Conservation (phyloP, 768 basidiomycete genomes). For the Pholiota molesta region DNA sequence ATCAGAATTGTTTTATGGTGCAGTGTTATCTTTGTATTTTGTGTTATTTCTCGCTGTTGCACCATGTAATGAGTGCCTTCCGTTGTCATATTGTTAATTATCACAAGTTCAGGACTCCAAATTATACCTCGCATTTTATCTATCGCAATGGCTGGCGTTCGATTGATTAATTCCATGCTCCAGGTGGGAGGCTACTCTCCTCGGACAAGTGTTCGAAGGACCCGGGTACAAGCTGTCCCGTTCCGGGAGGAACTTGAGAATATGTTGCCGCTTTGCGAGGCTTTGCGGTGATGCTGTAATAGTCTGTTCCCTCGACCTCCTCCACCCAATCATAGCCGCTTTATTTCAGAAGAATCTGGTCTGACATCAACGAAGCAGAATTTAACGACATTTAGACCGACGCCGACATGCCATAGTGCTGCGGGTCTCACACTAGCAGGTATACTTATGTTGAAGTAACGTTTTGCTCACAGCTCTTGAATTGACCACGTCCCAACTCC, state of each 20-base stretch:
- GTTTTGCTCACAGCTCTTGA: not conserved
- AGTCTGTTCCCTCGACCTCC: not conserved
- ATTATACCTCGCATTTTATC: slow-evolving; percentile 3
- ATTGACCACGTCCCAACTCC: not conserved
- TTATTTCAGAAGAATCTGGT: slow-evolving; percentile 1
- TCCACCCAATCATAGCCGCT: slow-evolving; percentile 2
- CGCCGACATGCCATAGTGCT: slow-evolving; percentile 17
- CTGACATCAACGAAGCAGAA: slow-evolving; percentile 6
- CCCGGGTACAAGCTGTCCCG: slow-evolving; percentile 16
- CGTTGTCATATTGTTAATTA: slow-evolving; percentile 23
- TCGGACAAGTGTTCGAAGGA: slow-evolving; percentile 2
- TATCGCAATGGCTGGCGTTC: not conserved
- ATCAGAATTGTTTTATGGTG: slow-evolving; percentile 16
- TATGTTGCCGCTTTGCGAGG: slow-evolving; percentile 15
- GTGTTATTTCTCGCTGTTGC: slow-evolving; percentile 17
- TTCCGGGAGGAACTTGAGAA: slow-evolving; percentile 18
- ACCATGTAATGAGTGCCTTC: slow-evolving; percentile 3
- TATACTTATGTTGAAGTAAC: not conserved
- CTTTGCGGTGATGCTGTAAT: slow-evolving; percentile 3
- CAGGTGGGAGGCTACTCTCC: not conserved
- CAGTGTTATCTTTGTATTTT: slow-evolving; percentile 25
- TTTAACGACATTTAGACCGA: slow-evolving; percentile 5
- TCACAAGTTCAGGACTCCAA: slow-evolving; percentile 14
- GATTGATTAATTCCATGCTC: not conserved
- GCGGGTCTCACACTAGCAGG: slow-evolving; percentile 20